Evolutionary conservation across 1,284 basidiomycete genomes (phyloP).

Genomic region (Microbotryum scabiosae): DNA sequence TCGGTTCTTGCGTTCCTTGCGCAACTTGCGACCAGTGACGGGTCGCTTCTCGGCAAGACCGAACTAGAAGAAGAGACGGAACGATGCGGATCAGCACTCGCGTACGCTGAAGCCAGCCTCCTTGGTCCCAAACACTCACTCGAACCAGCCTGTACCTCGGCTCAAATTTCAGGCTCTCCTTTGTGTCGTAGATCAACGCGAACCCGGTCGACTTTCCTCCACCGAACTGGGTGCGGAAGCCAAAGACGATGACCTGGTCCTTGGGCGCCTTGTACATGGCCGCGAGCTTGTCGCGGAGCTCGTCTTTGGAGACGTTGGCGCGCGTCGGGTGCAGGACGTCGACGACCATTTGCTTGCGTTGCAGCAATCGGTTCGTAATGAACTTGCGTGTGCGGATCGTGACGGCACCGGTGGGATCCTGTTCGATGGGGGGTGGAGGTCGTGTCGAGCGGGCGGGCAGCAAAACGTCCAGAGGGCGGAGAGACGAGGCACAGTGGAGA

Average conservation of each 20-base stretch:
- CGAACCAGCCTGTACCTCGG: conserved; percentile 90
- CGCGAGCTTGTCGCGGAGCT: conserved; percentile 89
- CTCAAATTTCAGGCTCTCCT: conserved; percentile 92
- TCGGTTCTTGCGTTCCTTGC: conserved; percentile 99
- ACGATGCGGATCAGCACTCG: background rate
- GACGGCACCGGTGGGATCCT: conserved; percentile 61
- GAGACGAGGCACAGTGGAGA: too few species aligned
- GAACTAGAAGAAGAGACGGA: conserved; percentile 50
- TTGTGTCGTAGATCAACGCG: conserved; percentile 85
- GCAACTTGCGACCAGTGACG: conserved; percentile 90
- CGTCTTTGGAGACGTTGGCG: conserved; percentile 86
- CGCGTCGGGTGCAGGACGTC: conserved; percentile 67
- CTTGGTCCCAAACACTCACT: conserved; percentile 56
- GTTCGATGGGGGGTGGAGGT: background rate
- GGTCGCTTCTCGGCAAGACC: conserved; percentile 70
- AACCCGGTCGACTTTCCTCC: conserved; percentile 97
- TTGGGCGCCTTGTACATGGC: conserved; percentile 55
- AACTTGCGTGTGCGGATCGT: conserved; percentile 99
- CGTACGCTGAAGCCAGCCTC: too few species aligned
- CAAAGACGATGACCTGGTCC: conserved; percentile 54
- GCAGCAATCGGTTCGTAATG: conserved; percentile 96
- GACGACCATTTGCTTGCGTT: conserved; percentile 54
- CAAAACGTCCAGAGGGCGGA: too few species aligned
- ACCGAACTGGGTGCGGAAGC: conserved; percentile 83
- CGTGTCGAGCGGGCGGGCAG: background rate